Evolutionary conservation across 139 green algal species (phyloP).

Genomic region (Haematococcus sp.): DNA sequence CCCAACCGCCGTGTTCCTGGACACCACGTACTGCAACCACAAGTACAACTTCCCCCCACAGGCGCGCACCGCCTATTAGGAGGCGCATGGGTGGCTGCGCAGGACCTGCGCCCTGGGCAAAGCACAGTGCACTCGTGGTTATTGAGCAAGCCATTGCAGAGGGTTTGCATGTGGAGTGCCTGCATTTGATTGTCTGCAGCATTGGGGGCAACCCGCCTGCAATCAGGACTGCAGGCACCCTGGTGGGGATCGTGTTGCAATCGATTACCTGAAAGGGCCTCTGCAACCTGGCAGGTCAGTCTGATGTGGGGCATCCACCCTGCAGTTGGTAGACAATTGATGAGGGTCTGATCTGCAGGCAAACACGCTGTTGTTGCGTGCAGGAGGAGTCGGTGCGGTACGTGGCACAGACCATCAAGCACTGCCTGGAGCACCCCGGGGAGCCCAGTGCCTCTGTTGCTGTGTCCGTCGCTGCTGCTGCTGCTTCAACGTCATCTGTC

Average conservation of each 20-base stretch:
- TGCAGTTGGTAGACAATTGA: too few relatives aligned
- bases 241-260: too few relatives aligned
- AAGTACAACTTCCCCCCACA: conserved; percentile 67
- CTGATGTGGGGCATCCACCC: too few relatives aligned
- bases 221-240: too few relatives aligned
- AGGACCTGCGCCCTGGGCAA: background rate
- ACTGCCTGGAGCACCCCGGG: conserved; percentile 28
- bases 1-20: conserved; percentile 66
- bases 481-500: too few relatives aligned
- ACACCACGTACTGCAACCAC: conserved; percentile 84
- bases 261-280: too few relatives aligned
- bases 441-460: background rate
- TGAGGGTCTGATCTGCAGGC: too few relatives aligned
- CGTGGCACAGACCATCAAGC: conserved; percentile 52
- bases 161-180: background rate
- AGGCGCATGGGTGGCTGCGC: background rate
- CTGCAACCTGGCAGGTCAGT: too few relatives aligned
- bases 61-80: conserved; percentile 20
- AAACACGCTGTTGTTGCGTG: too few relatives aligned
- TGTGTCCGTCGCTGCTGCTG: background rate
- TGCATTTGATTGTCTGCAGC: too few relatives aligned
- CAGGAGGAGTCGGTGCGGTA: conserved; percentile 42
- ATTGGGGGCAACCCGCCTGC: too few relatives aligned
- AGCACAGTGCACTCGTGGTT: background rate
- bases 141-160: background rate